Evolutionary conservation across 495 filamentous ascomycete species (phyloP), one percentile per base, ranked within the genome.

Genomic region (Penicillium paradoxum): DNA sequence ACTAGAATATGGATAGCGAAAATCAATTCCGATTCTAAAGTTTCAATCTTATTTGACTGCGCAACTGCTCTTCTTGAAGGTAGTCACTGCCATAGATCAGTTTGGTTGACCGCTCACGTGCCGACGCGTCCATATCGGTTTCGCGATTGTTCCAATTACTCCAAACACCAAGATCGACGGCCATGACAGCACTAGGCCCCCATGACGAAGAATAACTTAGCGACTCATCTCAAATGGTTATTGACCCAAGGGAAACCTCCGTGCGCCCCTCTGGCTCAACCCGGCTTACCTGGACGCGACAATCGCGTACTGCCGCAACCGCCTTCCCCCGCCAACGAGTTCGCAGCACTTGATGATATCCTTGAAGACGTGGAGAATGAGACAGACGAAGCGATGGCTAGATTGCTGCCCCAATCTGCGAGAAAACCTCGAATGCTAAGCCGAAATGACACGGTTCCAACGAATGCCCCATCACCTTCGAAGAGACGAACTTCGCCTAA

Each of bases 141-240:
- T 53, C 62, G 55, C 48, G 56, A 65, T 57, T 51, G 47, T 54
- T 44, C 37, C 36, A 41, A 57, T 32, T 36, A 10, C 27, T 15
- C 53, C 24, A 51, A 40, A 62, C 39, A 21, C 50, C 49, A 40
- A 44, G 24, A 44, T 40, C 38, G 41, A 57, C 42, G 57, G 61
- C 53, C 57, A 74, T 74, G 72, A 62, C 49, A 50, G 59, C 27
- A 55, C 53, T 19, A 68, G 60, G 59, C 45, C 72, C 62, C 68
- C 70, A 80, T 80, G 77, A 79, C 77, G 64, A 78, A 65, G 59
- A 69, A 75, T 62, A 80, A 80, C 59, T 58, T 80, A 39, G 58
- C 63, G 21, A 47, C 59, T 54, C 75, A 80, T 59, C 68, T 80
- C 36, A 69, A 71, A 70, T 79, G 77, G 76, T 73, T 80, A 38